Base-by-base conservation (phyloP, 78 protist genomes). In the Dictyostelium intermedium region DNA sequence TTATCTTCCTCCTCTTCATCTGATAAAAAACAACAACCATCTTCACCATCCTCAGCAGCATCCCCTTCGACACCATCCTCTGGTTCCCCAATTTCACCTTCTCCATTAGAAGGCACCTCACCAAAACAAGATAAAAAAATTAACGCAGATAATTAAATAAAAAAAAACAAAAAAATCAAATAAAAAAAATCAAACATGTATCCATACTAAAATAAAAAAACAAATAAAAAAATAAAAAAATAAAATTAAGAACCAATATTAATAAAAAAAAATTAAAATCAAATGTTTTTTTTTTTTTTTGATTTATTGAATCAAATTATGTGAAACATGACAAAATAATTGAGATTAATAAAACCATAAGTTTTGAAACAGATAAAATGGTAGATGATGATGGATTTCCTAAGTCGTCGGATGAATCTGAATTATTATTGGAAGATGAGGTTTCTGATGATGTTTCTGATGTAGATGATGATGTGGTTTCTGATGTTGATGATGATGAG, bases 1-100 rank as follows among this genome's bases (percentile, higher is more conserved):
- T 32, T 18, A 74, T 37, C 80, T 73, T 34, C 79, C 2, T 73
- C 81, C 35, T 37, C 81, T 5, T 20, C 81, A 35, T 11, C 34
- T 66, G 74, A 66, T 66, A 66, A 66, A 66, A 66, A 66, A 27
- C 32, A 66, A 27, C 27, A 74, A 70, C 77, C 32, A 18, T 74
- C 81, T 6, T 32, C 80, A 35, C 81, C 81, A 5, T 37, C 41
- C 11, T 74, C 81, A 16, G 37, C 5, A 13, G 81, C 81, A 0
- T 74, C 81, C 7, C 47, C 81, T 41, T 77, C 82, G 47, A 41
- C 56, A 11, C 50, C 82, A n/a, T 77, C 82, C 9, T 20, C 81
- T 50, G 34, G 34, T 43, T 60, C 80, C 0, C 85, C 63, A 56
- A 32, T 69, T 37, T 25, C 85, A 82, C 85, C 50, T 41, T 45